Conservation (phyloP, 257 asterid genomes). For the Plectranthus barbatus region DNA sequence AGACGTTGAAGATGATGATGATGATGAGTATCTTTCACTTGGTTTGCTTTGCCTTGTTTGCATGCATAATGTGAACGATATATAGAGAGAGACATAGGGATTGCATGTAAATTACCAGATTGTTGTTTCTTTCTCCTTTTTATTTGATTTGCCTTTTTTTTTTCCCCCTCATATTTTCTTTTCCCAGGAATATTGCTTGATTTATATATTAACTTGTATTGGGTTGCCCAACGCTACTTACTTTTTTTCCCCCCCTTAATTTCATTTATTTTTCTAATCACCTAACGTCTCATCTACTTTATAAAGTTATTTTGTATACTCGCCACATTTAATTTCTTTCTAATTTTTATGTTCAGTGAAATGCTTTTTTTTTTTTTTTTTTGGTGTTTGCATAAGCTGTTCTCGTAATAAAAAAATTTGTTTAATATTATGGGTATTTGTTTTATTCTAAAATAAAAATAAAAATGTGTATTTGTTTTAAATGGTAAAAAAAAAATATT, state of each 20-base stretch:
- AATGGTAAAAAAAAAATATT: too few relatives aligned
- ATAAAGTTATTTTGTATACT: too few relatives aligned
- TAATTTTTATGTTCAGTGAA: too few relatives aligned
- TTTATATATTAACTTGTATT: constrained; percentile 16
- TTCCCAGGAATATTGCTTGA: constrained; percentile 12
- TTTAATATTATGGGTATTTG: too few relatives aligned
- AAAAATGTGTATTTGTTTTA: too few relatives aligned
- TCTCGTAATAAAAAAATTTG: too few relatives aligned
- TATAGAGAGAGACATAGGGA: constrained; percentile 19
- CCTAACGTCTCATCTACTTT: background rate
- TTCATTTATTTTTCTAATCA: background rate
- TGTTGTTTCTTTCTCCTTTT: background rate
- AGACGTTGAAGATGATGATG: constrained; percentile 36
- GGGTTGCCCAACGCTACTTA: constrained; percentile 10
- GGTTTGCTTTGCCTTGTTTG: constrained; percentile 20
- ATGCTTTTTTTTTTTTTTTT: too few relatives aligned
- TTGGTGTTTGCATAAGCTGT: too few relatives aligned
- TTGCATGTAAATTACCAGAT: constrained; percentile 22
- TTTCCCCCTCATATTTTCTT: background rate
- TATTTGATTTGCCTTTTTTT: background rate
- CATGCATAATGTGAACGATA: constrained; percentile 11
- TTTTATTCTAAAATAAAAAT: too few relatives aligned
- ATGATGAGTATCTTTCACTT: constrained; percentile 11
- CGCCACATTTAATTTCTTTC: too few relatives aligned
- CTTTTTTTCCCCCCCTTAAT: background rate